Evolutionary conservation across 495 filamentous ascomycete species (phyloP).

Genomic region (Lepraria neglecta): DNA sequence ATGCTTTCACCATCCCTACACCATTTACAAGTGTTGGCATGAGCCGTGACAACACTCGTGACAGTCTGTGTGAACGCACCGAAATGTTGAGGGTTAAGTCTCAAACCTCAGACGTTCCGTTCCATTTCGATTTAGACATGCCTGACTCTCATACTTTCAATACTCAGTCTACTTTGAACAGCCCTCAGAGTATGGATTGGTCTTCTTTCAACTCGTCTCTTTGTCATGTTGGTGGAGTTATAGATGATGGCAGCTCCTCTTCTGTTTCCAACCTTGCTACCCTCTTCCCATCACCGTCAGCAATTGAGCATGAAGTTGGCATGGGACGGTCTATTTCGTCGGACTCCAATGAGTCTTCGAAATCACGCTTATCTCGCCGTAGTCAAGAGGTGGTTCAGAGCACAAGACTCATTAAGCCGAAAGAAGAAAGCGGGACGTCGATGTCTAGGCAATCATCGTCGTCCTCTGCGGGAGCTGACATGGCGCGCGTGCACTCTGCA

Average conservation of each 20-base stretch:
- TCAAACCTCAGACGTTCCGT: too few species aligned
- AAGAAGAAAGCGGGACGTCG: slow-evolving; percentile 31
- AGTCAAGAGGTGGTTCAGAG: slow-evolving; percentile 41
- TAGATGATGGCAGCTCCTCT: slow-evolving; percentile 27
- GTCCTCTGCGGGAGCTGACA: slow-evolving; percentile 39
- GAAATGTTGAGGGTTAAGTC: slow-evolving; percentile 26
- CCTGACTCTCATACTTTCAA: slow-evolving; percentile 26
- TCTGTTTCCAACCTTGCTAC: slow-evolving; percentile 35
- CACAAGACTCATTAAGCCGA: slow-evolving; percentile 43
- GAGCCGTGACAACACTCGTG: slow-evolving; percentile 35
- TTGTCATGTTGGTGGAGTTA: slow-evolving; percentile 20
- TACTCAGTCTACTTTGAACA: slow-evolving; percentile 19
- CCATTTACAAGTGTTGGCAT: slow-evolving; percentile 30
- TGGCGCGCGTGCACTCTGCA: slow-evolving; percentile 50
- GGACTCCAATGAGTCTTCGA: slow-evolving; percentile 36
- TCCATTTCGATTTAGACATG: neutral
- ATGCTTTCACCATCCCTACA: slow-evolving; percentile 19
- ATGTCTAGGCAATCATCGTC: slow-evolving; percentile 25
- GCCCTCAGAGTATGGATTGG: neutral
- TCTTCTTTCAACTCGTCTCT: slow-evolving; percentile 18
- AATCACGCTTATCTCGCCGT: slow-evolving; percentile 35
- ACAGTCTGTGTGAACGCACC: slow-evolving; percentile 13
- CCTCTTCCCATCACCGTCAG: slow-evolving; percentile 16
- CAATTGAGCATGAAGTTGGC: slow-evolving; percentile 9
- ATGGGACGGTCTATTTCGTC: slow-evolving; percentile 37